These are phyloP conservation scores for Moesziomyces parantarcticus DNA, from an alignment of 1,284 basidiomycete species.

Conservation along the genomic window DNA sequence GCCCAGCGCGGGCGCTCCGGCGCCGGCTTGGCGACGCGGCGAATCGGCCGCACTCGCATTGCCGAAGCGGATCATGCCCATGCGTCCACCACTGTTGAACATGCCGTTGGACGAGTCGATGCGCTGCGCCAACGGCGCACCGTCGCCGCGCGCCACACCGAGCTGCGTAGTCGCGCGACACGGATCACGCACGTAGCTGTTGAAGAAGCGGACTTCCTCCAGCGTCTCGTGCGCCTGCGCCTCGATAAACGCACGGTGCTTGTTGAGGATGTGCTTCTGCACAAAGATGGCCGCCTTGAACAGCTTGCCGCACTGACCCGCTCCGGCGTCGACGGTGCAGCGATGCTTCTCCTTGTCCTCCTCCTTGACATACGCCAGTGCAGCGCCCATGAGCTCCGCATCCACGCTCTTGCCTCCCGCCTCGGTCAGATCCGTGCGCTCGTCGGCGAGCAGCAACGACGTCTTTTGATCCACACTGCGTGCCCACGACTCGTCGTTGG, in stretches of 20 bases:
- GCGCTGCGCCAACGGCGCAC: slow-evolving; percentile 12
- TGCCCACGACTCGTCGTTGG: slow-evolving; percentile 56
- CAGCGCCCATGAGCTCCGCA: slow-evolving; percentile 41
- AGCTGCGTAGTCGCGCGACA: slow-evolving; percentile 29
- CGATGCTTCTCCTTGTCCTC: slow-evolving; percentile 61
- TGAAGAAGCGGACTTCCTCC: slow-evolving; percentile 41
- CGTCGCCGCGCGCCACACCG: slow-evolving; percentile 4
- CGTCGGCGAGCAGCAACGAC: slow-evolving; percentile 38
- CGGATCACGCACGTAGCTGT: slow-evolving; percentile 57
- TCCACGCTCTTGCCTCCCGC: slow-evolving; percentile 48
- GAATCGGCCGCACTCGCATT: slow-evolving; percentile 35
- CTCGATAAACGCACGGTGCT: slow-evolving; percentile 55
- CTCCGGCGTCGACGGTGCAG: slow-evolving; percentile 50
- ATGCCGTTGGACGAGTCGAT: slow-evolving; percentile 16
- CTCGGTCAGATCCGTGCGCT: slow-evolving; percentile 40
- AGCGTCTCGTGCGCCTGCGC: slow-evolving; percentile 8
- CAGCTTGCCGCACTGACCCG: slow-evolving; percentile 56
- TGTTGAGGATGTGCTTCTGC: slow-evolving; percentile 64
- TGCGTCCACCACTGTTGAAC: slow-evolving; percentile 32
- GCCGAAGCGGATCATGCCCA: slow-evolving; percentile 48
- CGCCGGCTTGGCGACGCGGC: slow-evolving; percentile 1
- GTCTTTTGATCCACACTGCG: slow-evolving; percentile 58
- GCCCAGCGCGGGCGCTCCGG: slow-evolving; percentile 10
- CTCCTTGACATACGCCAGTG: slow-evolving; percentile 48
- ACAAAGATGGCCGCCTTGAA: slow-evolving; percentile 62